These are phyloP conservation scores for Dothistroma septosporum DNA, from an alignment of 2,329 filamentous ascomycete genomes.

Conservation along the genomic window DNA sequence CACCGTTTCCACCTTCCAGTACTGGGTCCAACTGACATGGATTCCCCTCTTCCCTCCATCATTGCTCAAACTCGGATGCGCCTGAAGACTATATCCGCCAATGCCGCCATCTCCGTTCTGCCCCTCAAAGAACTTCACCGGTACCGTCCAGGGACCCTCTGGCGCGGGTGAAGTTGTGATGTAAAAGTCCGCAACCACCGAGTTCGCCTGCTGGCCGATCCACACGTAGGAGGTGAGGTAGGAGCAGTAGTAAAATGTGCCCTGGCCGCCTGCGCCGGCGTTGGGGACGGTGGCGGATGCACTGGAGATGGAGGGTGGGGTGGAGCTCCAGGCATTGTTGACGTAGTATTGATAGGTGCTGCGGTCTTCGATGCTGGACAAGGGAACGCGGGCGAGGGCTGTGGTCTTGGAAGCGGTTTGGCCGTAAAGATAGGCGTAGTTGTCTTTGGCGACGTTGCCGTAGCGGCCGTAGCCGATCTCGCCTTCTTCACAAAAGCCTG, in stretches of 20 bases:
- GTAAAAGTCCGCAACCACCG: conserved; percentile 24
- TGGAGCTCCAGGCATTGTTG: conserved; percentile 18
- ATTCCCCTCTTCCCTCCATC: conserved; percentile 19
- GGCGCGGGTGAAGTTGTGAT: conserved; percentile 30
- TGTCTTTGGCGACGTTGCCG: conserved; percentile 15
- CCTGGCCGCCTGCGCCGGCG: conserved; percentile 30
- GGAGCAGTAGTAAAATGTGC: conserved; percentile 32
- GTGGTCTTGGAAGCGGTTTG: conserved; percentile 13
- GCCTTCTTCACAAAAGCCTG: conserved; percentile 18
- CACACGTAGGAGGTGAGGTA: conserved; percentile 31
- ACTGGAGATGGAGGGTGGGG: conserved; percentile 14
- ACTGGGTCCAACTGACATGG: conserved; percentile 22
- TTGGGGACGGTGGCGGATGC: conserved; percentile 18
- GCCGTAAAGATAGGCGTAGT: conserved; percentile 25
- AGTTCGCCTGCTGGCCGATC: conserved; percentile 27
- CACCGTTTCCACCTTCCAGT: conserved; percentile 14
- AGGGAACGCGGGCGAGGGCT: conserved; percentile 20
- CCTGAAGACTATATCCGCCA: conserved; percentile 20
- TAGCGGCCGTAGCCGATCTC: conserved; percentile 24
- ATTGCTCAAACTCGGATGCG: conserved; percentile 20
- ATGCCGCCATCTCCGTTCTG: conserved; percentile 17
- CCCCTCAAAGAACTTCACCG: conserved; percentile 19
- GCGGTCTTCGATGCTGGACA: conserved; percentile 18
- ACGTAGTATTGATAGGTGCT: conserved; percentile 24
- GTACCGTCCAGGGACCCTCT: conserved; percentile 32